A percentile compares a stretch with the other conserved stretches of the same genome.
These are phyloP conservation scores for Coemansia javaensis DNA, from an alignment of 192 early-diverging fungal species.

Conservation along the genomic window DNA sequence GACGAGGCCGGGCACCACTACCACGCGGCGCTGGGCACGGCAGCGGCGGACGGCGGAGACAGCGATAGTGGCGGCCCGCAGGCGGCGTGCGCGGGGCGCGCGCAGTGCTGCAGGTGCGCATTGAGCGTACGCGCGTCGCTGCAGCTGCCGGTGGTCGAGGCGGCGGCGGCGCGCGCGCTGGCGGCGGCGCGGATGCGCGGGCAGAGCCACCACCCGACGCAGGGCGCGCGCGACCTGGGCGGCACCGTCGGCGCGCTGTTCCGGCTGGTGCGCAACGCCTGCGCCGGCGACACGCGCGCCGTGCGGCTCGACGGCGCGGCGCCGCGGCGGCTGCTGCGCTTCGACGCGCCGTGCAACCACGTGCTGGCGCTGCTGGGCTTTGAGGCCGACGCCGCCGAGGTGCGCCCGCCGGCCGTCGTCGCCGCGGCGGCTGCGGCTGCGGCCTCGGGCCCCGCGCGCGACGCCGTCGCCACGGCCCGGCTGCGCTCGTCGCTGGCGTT, in stretches of 20 bases:
- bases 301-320: conserved; percentile 10
- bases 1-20: conserved; percentile 38
- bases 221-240: conserved; percentile 27
- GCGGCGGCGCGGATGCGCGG: conserved; percentile 9
- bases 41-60: background rate
- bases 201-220: conserved; percentile 31
- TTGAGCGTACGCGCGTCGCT: background rate
- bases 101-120: conserved; percentile 39
- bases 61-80: conserved; percentile 1
- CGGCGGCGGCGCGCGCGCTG: conserved; percentile 9
- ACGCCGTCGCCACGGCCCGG: background rate
- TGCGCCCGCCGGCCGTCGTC: conserved; percentile 16
- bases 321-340: conserved; percentile 27
- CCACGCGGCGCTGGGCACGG: conserved; percentile 14
- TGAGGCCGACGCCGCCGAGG: conserved; percentile 8
- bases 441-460: background rate
- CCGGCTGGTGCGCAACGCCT: conserved; percentile 21
- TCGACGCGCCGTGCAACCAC: conserved; percentile 31
- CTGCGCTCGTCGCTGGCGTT: conserved; percentile 1
- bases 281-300: conserved; percentile 14
- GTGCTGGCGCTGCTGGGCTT: conserved; percentile 38
- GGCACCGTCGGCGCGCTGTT: conserved; percentile 18
- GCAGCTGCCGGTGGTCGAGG: conserved; percentile 11
- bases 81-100: conserved; percentile 5
- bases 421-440: background rate